These are phyloP conservation scores for Penicillium bialowiezense DNA, from an alignment of 495 filamentous ascomycete genomes.

Conservation along the genomic window DNA sequence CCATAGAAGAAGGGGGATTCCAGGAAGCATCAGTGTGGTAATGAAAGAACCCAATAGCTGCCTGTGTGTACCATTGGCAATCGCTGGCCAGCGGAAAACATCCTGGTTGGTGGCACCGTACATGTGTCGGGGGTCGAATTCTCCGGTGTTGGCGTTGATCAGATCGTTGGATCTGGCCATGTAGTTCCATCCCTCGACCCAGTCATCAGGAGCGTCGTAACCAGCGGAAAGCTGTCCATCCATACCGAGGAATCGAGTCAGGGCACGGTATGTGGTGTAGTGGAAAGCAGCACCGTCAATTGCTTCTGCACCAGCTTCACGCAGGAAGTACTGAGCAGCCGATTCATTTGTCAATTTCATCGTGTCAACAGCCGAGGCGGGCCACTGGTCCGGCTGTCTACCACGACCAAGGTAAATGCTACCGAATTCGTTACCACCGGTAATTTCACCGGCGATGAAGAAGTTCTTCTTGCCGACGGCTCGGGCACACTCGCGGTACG, in stretches of 20 bases:
- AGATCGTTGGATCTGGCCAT: slow-evolving; percentile 64
- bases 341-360: slow-evolving; percentile 46
- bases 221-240: slow-evolving; percentile 60
- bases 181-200: slow-evolving; percentile 55
- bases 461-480: slow-evolving; percentile 60
- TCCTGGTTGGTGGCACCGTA: slow-evolving; percentile 71
- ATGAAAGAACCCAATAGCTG: slow-evolving; percentile 62
- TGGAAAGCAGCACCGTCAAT: slow-evolving; percentile 68
- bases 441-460: slow-evolving; percentile 64
- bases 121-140: slow-evolving; percentile 69
- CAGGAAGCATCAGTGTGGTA: slow-evolving; percentile 61
- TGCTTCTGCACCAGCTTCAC: slow-evolving; percentile 53
- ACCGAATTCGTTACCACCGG: slow-evolving; percentile 60
- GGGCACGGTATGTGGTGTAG: slow-evolving; percentile 64
- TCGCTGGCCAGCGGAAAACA: slow-evolving; percentile 72
- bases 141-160: slow-evolving; percentile 60
- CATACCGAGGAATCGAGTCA: slow-evolving; percentile 64
- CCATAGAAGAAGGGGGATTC: slow-evolving; percentile 64
- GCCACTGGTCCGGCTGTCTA: slow-evolving; percentile 49
- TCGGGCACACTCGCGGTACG: slow-evolving; percentile 54
- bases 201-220: slow-evolving; percentile 56
- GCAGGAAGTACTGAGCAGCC: slow-evolving; percentile 51
- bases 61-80: slow-evolving; percentile 54
- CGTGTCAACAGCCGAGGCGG: slow-evolving; percentile 33
- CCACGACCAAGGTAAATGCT: slow-evolving; percentile 67